These are phyloP conservation scores for Hypoxylon lenormandii DNA, from an alignment of 495 filamentous ascomycete species.

Conservation along the genomic window DNA sequence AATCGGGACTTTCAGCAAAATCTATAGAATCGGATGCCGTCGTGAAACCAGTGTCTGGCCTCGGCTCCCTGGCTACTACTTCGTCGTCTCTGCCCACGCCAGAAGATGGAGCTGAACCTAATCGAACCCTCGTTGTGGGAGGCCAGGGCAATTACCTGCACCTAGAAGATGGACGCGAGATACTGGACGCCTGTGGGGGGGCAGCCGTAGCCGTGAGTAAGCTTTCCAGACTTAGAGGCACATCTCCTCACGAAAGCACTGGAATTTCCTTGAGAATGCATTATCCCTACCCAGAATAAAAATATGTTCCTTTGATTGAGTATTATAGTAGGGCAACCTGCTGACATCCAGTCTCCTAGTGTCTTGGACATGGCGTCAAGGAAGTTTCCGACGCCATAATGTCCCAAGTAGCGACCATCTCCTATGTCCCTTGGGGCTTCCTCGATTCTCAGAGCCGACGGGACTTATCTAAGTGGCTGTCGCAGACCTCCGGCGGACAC, in stretches of 20 bases:
- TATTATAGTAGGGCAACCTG: neutral
- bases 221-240: neutral
- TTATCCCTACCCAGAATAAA: neutral
- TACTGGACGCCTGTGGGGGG: constrained; percentile 72
- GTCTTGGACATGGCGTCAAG: constrained; percentile 62
- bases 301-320: neutral
- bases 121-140: constrained; percentile 34
- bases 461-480: constrained; percentile 52
- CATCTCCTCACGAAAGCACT: neutral
- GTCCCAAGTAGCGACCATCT: constrained; percentile 48
- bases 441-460: constrained; percentile 54
- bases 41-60: constrained; percentile 2
- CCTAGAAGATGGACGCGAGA: constrained; percentile 69
- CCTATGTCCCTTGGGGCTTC: constrained; percentile 60
- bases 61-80: neutral
- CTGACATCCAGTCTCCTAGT: constrained; percentile 35
- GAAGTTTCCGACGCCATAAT: constrained; percentile 55
- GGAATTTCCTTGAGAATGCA: neutral
- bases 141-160: constrained; percentile 55
- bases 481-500: constrained; percentile 56
- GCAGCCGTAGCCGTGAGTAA: constrained; percentile 61
- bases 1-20: too few relatives aligned
- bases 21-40: constrained; percentile 6
- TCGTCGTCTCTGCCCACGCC: neutral
- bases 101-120: neutral